A percentile compares a stretch with the other conserved stretches of the same genome.
phyloP scores from a whole-genome alignment of 31 red algal species.

The Asparagopsis taxiformis region DNA sequence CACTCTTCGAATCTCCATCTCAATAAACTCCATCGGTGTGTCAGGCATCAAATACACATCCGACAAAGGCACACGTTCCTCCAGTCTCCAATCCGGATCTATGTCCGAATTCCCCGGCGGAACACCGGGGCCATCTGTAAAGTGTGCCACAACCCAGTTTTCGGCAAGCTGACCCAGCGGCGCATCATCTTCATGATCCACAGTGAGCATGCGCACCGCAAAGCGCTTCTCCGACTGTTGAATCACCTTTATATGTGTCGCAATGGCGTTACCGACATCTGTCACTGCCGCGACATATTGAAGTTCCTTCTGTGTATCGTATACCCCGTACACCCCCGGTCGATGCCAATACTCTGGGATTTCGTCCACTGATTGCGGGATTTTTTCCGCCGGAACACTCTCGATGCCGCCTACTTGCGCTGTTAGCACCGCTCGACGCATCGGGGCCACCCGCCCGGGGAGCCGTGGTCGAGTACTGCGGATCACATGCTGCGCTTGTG shows the following conservation, averaged over 20 bases:
- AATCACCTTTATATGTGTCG: conserved; percentile 20
- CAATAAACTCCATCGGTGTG: conserved; percentile 7
- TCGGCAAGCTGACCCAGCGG: conserved; percentile 48
- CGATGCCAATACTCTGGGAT: conserved; percentile 29
- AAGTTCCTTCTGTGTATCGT: conserved; percentile 1
- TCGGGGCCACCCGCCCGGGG: no score
- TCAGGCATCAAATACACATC: background rate
- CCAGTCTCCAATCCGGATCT: conserved; percentile 31
- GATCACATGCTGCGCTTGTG: no score
- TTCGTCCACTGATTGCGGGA: background rate
- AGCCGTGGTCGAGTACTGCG: no score
- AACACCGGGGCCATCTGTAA: conserved; percentile 16
- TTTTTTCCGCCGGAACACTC: conserved; percentile 22
- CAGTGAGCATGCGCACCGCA: conserved; percentile 52
- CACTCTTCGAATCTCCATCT: conserved; percentile 15
- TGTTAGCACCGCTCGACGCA: no score
- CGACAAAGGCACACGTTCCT: conserved; percentile 10
- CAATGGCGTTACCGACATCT: conserved; percentile 37
- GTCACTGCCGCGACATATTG: conserved; percentile 57
- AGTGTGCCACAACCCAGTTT: conserved; percentile 51
- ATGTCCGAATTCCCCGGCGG: conserved; percentile 52
- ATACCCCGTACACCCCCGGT: conserved; percentile 61
- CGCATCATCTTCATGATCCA: conserved; percentile 19
- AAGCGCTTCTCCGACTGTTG: background rate
- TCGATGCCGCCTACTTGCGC: no score